Evolutionary conservation across 2,329 filamentous ascomycete genomes (phyloP).

Genomic region (Fonsecaea multimorphosa): DNA sequence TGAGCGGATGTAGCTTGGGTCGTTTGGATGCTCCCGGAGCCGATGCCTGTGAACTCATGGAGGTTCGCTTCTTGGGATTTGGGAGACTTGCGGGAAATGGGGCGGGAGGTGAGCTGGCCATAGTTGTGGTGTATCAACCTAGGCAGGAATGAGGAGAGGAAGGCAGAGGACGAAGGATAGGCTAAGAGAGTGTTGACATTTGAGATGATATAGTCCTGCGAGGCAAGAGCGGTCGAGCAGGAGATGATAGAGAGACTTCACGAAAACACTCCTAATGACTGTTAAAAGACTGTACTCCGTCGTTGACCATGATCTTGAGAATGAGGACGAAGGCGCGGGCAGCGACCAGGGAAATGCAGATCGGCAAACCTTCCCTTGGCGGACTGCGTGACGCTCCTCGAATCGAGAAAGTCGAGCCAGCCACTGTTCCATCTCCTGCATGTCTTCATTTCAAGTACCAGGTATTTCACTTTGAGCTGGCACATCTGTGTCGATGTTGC

Average conservation of each 20-base stretch:
- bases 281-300: not conserved
- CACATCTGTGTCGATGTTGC: too few species aligned
- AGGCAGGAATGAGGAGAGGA: not conserved
- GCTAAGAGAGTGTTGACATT: not conserved
- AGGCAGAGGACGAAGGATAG: not conserved
- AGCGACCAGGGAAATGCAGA: not conserved
- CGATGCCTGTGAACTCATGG: constrained; percentile 48
- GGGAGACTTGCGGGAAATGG: constrained; percentile 35
- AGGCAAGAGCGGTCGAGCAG: not conserved
- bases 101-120: constrained; percentile 39
- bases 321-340: not conserved
- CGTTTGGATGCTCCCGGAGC: constrained; percentile 41
- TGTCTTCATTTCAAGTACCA: not conserved
- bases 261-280: not conserved
- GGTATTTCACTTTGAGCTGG: too few species aligned
- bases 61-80: constrained; percentile 50
- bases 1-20: constrained; percentile 51
- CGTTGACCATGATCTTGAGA: not conserved
- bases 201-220: not conserved
- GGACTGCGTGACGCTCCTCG: not conserved
- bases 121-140: constrained; percentile 5
- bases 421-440: not conserved
- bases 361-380: not conserved
- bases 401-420: too few species aligned
- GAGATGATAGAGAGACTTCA: not conserved